Base-by-base conservation (phyloP, 2,329 filamentous ascomycete species). In the Pleomassaria siparia region DNA sequence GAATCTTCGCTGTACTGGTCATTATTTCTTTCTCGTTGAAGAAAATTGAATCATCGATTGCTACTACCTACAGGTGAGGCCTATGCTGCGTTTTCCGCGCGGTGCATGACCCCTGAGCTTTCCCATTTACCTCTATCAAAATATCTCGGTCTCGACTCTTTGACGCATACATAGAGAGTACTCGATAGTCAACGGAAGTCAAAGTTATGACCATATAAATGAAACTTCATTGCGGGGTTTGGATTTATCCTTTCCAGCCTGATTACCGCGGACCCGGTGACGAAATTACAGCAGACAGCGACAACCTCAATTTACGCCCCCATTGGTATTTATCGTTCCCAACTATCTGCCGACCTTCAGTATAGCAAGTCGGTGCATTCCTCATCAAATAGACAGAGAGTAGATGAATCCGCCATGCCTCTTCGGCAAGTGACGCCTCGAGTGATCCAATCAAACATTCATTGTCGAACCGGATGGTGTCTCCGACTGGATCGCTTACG, bases 271-370 rank as follows among this genome's bases (percentile, higher is more conserved):
- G 24, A 10, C 11, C 35, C 21, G 20, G 10, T 24, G 20, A 22
- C 20, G 35, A 24, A 18, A 35, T 18, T 35, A 35, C 9, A 35
- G 32, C n/a, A 35, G 13, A 4, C n/a, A 3, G 32, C 32, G 20
- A 35, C 20, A 18, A 35, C 16, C 3, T 18, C 5, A n/a, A 24
- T 22, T 6, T 3, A 12, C 18, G n/a, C 4, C 35, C 24, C 20
- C n/a, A 42, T 42, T 40, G 37, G 37, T 20, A 24, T 11, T n/a
- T 40, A 24, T 21, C 10, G 20, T 37, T 18, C 15, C 16, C 15
- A 12, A 40, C 5, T 20, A 40, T 40, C 37, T 40, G 37, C 37
- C 37, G 37, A 40, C 20, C 37, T 29, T 9, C 13, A 28, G n/a
- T 28, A 29, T 18, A 40, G 24, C 15, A 26, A 40, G 13, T 24